phyloP scores from a whole-genome alignment of 2,329 filamentous ascomycete genomes.

The Scolecobasidium constrictum region DNA sequence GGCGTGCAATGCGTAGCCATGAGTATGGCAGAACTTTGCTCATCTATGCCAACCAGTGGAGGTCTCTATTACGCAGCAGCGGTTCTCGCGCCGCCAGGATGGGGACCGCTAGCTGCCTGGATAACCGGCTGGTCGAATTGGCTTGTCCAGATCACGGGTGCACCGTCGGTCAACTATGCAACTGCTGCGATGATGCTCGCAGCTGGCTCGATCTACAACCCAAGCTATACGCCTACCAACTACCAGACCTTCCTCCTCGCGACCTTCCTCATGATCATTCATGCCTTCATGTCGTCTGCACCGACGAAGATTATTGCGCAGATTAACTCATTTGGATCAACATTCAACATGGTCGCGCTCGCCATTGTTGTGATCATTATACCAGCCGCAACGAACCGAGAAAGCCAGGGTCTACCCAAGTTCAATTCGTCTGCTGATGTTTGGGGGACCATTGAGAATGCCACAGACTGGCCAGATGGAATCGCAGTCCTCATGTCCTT shows the following conservation, averaged over 20 bases:
- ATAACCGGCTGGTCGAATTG: slow-evolving; percentile 62
- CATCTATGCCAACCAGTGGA: slow-evolving; percentile 60
- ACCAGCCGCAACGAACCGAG: slow-evolving; percentile 44
- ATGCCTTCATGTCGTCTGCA: slow-evolving; percentile 56
- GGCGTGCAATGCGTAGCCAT: slow-evolving; percentile 62
- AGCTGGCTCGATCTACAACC: slow-evolving; percentile 56
- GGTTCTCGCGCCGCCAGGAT: slow-evolving; percentile 56
- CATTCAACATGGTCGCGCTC: slow-evolving; percentile 59
- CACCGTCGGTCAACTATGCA: slow-evolving; percentile 57
- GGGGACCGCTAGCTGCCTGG: slow-evolving; percentile 56
- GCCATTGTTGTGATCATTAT: slow-evolving; percentile 59
- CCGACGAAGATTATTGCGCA: slow-evolving; percentile 60
- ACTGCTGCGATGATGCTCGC: slow-evolving; percentile 61
- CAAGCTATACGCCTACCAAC: slow-evolving; percentile 50
- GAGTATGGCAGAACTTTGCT: slow-evolving; percentile 57
- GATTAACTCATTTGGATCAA: slow-evolving; percentile 60
- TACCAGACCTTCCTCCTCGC: slow-evolving; percentile 63
- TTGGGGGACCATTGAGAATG: slow-evolving; percentile 55
- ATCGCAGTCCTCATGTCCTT: slow-evolving; percentile 62
- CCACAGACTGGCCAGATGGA: slow-evolving; percentile 57
- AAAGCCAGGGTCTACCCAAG: slow-evolving; percentile 41
- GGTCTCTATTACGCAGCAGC: slow-evolving; percentile 66
- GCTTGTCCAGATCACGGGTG: slow-evolving; percentile 55
- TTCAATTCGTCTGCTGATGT: slow-evolving; percentile 49
- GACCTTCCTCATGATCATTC: slow-evolving; percentile 54